phyloP scores from a whole-genome alignment of 345 rosid genomes.

The Populus deltoides region DNA sequence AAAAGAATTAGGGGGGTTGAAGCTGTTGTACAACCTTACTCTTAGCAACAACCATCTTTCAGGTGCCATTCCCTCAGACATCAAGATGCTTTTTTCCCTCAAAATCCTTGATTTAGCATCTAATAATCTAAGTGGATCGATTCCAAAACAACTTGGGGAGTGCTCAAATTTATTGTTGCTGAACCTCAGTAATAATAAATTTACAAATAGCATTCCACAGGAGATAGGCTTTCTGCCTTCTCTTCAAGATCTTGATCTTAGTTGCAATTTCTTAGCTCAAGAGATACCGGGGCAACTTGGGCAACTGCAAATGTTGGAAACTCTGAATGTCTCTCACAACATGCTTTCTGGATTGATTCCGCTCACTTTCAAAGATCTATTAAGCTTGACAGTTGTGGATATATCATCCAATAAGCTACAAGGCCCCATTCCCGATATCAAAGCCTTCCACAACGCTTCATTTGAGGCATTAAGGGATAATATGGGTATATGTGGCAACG shows the following conservation, averaged over 20 bases:
- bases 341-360: slow-evolving; percentile 6
- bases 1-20: not conserved
- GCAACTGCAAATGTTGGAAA: too few relatives aligned
- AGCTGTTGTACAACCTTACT: not conserved
- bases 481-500: too few relatives aligned
- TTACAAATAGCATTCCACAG: not conserved
- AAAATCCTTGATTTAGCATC: too few relatives aligned
- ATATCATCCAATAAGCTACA: too few relatives aligned
- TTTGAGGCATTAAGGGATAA: too few relatives aligned
- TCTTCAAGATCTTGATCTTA: slow-evolving; percentile 4
- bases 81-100: not conserved
- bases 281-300: slow-evolving; percentile 8
- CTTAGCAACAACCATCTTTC: slow-evolving; percentile 2
- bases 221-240: not conserved
- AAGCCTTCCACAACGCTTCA: too few relatives aligned
- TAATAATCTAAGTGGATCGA: slow-evolving; percentile 6
- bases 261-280: not conserved
- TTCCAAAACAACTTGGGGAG: slow-evolving; percentile 10
- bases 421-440: too few relatives aligned
- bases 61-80: not conserved
- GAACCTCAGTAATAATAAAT: slow-evolving; percentile 1
- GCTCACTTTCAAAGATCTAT: not conserved
- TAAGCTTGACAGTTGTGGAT: too few relatives aligned
- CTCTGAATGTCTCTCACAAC: not conserved
- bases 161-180: not conserved